phyloP scores from a whole-genome alignment of 2,329 filamentous ascomycete genomes.

The Verticillium zaregamsianum region DNA sequence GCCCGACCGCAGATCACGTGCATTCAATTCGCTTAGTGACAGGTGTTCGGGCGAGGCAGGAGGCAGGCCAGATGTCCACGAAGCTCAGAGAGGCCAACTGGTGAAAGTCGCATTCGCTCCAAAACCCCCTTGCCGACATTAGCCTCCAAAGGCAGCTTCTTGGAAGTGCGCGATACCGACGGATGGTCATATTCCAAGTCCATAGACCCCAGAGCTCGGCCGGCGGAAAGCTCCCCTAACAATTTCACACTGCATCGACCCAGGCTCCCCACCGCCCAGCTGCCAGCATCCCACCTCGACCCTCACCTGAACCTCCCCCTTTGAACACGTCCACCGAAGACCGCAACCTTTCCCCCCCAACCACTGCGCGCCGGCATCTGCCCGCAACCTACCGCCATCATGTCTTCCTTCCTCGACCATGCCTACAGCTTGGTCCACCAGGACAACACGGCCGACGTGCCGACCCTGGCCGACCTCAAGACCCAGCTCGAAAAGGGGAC shows the following conservation, averaged over 20 bases:
- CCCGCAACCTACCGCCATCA: conserved; percentile 43
- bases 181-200: conserved; percentile 4
- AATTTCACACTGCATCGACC: conserved; percentile 9
- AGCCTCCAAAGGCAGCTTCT: background rate
- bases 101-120: conserved; percentile 5
- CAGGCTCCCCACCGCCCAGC: conserved; percentile 16
- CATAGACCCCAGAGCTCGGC: conserved; percentile 1
- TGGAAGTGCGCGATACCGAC: conserved; percentile 8
- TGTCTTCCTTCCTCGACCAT: conserved; percentile 93
- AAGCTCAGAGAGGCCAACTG: conserved; percentile 19
- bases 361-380: conserved; percentile 13
- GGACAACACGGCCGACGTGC: conserved; percentile 94
- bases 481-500: conserved; percentile 90
- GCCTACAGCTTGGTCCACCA: conserved; percentile 96
- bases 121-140: background rate
- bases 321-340: conserved; percentile 13
- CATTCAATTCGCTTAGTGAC: conserved; percentile 28
- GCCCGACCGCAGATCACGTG: conserved; percentile 24
- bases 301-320: conserved; percentile 14
- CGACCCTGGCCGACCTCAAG: conserved; percentile 84
- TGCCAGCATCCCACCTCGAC: conserved; percentile 16
- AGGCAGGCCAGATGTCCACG: conserved; percentile 31
- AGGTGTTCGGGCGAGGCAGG: conserved; percentile 31
- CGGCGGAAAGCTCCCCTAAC: conserved; percentile 5
- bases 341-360: background rate